phyloP scores from a whole-genome alignment of 2,329 filamentous ascomycete genomes.

The Sarocladium brachiariae region DNA sequence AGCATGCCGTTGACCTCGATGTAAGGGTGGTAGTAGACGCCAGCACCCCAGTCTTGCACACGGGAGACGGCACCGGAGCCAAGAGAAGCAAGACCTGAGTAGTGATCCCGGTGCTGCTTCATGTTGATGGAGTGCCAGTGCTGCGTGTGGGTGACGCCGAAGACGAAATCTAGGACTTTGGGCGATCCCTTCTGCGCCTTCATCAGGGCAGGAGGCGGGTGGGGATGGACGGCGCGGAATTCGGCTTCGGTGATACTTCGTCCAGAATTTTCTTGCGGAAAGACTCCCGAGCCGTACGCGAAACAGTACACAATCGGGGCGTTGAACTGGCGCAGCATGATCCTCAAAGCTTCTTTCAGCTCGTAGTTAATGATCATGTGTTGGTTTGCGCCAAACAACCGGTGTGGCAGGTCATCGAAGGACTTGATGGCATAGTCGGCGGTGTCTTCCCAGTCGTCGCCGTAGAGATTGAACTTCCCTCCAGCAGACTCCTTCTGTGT shows the following conservation, averaged over 20 bases:
- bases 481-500: constrained; percentile 20
- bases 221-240: constrained; percentile 65
- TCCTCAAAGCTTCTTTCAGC: constrained; percentile 82
- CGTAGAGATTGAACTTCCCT: constrained; percentile 29
- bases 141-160: constrained; percentile 87
- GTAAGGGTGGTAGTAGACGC: constrained; percentile 96
- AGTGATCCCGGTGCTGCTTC: constrained; percentile 81
- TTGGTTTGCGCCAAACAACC: constrained; percentile 85
- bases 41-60: constrained; percentile 88
- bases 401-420: constrained; percentile 38
- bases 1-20: constrained; percentile 90
- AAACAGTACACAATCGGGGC: constrained; percentile 95
- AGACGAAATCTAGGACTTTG: constrained; percentile 98
- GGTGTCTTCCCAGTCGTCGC: constrained; percentile 37
- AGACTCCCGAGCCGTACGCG: constrained; percentile 95
- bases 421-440: constrained; percentile 33
- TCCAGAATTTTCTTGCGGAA: constrained; percentile 62
- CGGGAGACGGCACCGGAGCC: constrained; percentile 80
- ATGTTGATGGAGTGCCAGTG: constrained; percentile 97
- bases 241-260: constrained; percentile 48
- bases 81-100: constrained; percentile 75
- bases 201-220: constrained; percentile 71
- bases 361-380: constrained; percentile 94
- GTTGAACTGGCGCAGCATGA: constrained; percentile 84
- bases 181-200: constrained; percentile 81